Percentiles rank a stretch among this genome's conserved stretches.
Conservation (phyloP, 805 yeast genomes). For the Teunomyces lycoperdinae region DNA sequence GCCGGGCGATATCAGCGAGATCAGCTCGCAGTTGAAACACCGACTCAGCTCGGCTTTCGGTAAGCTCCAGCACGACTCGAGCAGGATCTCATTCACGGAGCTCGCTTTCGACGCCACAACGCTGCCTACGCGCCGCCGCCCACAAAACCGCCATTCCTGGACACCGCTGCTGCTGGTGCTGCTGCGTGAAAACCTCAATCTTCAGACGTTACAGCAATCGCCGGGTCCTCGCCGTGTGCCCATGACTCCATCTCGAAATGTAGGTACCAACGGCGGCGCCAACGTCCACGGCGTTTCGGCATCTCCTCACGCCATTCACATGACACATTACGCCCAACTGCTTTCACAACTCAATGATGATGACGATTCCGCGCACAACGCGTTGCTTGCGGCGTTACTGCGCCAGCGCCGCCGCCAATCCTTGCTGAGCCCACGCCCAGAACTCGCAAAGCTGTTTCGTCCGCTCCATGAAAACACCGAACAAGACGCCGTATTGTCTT, state of each 20-base stretch:
- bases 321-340: conserved; percentile 1
- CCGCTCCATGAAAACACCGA: conserved; percentile 13
- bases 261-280: no score
- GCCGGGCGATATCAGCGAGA: conserved; percentile 24
- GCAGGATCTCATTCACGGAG: conserved; percentile 30
- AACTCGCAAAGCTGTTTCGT: not conserved
- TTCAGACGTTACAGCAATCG: conserved; percentile 38
- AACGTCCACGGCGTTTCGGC: not conserved
- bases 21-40: conserved; percentile 36
- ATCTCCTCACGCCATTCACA: not conserved
- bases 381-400: conserved; percentile 41
- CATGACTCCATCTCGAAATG: not conserved
- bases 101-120: conserved; percentile 16
- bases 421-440: conserved; percentile 10
- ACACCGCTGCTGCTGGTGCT: conserved; percentile 10
- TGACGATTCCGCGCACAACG: conserved; percentile 44
- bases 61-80: conserved; percentile 29
- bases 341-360: conserved; percentile 16
- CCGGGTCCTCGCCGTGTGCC: conserved; percentile 13
- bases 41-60: conserved; percentile 40
- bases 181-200: conserved; percentile 31
- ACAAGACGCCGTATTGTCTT: conserved; percentile 54
- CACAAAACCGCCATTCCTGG: not conserved
- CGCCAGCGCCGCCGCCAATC: conserved; percentile 26
- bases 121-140: conserved; percentile 16